These are phyloP conservation scores for Leishmania martiniquensis DNA, from an alignment of 208 protist species.

Conservation along the genomic window DNA sequence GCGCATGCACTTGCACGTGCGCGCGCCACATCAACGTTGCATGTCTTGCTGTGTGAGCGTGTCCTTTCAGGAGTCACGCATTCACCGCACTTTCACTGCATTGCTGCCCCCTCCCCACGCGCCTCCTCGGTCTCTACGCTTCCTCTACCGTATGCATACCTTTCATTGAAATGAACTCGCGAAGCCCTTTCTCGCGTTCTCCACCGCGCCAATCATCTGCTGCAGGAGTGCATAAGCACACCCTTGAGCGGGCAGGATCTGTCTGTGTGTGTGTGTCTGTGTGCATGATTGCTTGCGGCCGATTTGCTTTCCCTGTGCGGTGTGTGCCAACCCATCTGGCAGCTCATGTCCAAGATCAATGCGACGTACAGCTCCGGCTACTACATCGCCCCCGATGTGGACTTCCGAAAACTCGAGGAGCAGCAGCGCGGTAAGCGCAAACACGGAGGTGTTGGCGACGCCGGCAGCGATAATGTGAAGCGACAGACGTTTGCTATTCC, in stretches of 20 bases:
- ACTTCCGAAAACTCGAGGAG: constrained; percentile 86
- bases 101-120: neutral
- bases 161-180: neutral
- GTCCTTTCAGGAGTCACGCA: neutral
- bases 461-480: constrained; percentile 42
- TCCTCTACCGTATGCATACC: neutral
- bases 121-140: neutral
- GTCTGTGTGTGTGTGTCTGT: too few relatives aligned
- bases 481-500: constrained; percentile 88
- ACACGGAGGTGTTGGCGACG: constrained; percentile 17
- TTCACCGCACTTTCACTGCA: neutral
- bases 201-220: neutral
- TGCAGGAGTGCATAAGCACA: neutral
- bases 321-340: neutral
- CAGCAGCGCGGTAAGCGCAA: constrained; percentile 53
- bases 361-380: constrained; percentile 87
- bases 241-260: neutral
- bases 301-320: constrained; percentile 1
- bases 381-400: constrained; percentile 80
- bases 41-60: neutral
- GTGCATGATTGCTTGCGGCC: too few relatives aligned
- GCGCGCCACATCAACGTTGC: neutral
- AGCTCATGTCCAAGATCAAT: constrained; percentile 88
- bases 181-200: neutral
- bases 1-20: neutral